Evolutionary conservation across 73 alveolate genomes (phyloP).

Genomic region (Paramecium caudatum): DNA sequence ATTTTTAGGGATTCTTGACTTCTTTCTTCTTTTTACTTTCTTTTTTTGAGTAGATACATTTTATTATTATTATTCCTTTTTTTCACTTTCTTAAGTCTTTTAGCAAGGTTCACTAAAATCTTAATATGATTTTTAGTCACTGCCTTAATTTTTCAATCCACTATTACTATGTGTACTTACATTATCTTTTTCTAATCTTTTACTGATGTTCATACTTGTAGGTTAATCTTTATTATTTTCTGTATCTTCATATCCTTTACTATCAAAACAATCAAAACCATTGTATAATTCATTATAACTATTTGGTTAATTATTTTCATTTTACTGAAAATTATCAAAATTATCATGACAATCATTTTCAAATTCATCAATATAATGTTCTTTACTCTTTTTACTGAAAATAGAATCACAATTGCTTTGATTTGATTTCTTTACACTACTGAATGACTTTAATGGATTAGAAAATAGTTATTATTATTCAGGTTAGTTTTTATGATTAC

Average conservation of each 20-base stretch:
- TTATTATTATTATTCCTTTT: background rate
- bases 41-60: background rate
- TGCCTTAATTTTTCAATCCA: background rate
- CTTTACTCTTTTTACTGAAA: constrained; percentile 19
- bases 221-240: background rate
- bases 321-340: background rate
- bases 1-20: constrained; percentile 57
- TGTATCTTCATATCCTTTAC: background rate
- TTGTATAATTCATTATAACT: too few species aligned
- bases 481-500: background rate
- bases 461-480: background rate
- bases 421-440: too few species aligned
- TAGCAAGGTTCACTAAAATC: constrained; percentile 47
- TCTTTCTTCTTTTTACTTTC: constrained; percentile 43
- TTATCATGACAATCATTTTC: constrained; percentile 7
- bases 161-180: constrained; percentile 13
- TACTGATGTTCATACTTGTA: background rate
- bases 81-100: constrained; percentile 53
- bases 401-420: background rate
- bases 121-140: constrained; percentile 33
- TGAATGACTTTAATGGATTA: background rate
- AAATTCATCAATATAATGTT: constrained; percentile 36
- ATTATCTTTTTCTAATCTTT: constrained; percentile 11
- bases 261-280: too few species aligned
- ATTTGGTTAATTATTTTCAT: too few species aligned